These are phyloP conservation scores for Clitoria ternatea DNA, from an alignment of 306 rosid genomes.

Conservation along the genomic window DNA sequence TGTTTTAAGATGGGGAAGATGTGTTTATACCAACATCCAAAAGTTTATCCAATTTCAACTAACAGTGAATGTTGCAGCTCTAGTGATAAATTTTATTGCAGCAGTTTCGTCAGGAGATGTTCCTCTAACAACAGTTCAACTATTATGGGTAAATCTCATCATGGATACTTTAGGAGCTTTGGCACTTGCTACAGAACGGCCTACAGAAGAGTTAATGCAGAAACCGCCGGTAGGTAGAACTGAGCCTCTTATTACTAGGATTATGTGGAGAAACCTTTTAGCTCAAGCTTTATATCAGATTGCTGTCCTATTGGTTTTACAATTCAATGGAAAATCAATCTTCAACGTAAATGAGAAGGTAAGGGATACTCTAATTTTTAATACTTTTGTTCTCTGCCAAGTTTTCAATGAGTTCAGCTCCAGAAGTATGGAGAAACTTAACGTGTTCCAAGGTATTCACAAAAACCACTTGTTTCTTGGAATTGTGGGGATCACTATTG, in stretches of 20 bases:
- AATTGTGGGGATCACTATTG: conserved; percentile 62
- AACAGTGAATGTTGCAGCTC: conserved; percentile 87
- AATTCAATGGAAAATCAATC: conserved; percentile 64
- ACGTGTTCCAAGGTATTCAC: conserved; percentile 69
- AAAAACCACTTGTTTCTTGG: conserved; percentile 63
- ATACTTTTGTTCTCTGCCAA: conserved; percentile 82
- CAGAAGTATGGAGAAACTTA: conserved; percentile 71
- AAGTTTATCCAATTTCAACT: conserved; percentile 86
- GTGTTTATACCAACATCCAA: conserved; percentile 86
- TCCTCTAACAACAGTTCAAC: conserved; percentile 80
- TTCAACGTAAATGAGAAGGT: conserved; percentile 48
- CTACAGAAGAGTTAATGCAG: conserved; percentile 74
- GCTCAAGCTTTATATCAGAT: conserved; percentile 74
- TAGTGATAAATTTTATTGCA: conserved; percentile 80
- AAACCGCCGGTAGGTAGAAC: conserved; percentile 75
- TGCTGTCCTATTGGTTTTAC: conserved; percentile 53
- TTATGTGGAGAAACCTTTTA: conserved; percentile 92
- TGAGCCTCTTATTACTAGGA: conserved; percentile 69
- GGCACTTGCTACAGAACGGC: conserved; percentile 85
- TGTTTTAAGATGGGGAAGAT: conserved; percentile 82
- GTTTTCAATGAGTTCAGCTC: conserved; percentile 86
- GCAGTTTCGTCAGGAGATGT: conserved; percentile 88
- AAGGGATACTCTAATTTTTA: conserved; percentile 76
- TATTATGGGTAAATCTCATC: conserved; percentile 86
- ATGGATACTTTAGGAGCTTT: conserved; percentile 92